These are phyloP conservation scores for Aphanoascus verrucosus DNA, from an alignment of 2,329 filamentous ascomycete species.

Conservation along the genomic window DNA sequence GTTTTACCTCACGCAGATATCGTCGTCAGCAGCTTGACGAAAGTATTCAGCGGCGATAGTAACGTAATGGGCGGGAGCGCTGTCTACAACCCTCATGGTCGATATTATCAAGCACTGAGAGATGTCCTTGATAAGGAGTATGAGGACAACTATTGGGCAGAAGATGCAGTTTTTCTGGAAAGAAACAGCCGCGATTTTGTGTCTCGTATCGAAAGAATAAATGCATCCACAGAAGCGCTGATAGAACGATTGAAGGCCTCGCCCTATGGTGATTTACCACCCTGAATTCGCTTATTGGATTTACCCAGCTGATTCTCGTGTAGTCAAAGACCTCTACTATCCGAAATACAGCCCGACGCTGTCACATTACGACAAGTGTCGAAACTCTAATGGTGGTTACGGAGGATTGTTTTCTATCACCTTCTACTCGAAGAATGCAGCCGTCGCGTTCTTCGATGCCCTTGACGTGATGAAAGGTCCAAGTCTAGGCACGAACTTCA, in stretches of 20 bases:
- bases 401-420: constrained; percentile 80
- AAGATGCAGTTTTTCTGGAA: constrained; percentile 91
- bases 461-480: constrained; percentile 86
- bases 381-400: constrained; percentile 66
- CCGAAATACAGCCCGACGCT: constrained; percentile 65
- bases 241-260: constrained; percentile 57
- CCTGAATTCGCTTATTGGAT: not conserved
- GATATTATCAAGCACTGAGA: constrained; percentile 61
- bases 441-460: constrained; percentile 72
- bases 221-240: constrained; percentile 73
- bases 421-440: constrained; percentile 59
- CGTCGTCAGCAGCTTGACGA: constrained; percentile 88
- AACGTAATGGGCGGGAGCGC: constrained; percentile 91
- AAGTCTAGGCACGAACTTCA: constrained; percentile 94
- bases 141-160: constrained; percentile 87
- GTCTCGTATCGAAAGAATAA: constrained; percentile 70
- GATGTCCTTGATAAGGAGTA: constrained; percentile 53
- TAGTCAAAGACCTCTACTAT: constrained; percentile 72
- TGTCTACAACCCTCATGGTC: constrained; percentile 55
- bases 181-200: constrained; percentile 90
- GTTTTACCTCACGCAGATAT: constrained; percentile 82
- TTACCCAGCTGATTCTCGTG: constrained; percentile 19
- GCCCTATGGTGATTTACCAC: constrained; percentile 36
- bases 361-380: constrained; percentile 66
- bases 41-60: constrained; percentile 93